Conservation (phyloP, 306 rosid species). For the Mimosa pudica region DNA sequence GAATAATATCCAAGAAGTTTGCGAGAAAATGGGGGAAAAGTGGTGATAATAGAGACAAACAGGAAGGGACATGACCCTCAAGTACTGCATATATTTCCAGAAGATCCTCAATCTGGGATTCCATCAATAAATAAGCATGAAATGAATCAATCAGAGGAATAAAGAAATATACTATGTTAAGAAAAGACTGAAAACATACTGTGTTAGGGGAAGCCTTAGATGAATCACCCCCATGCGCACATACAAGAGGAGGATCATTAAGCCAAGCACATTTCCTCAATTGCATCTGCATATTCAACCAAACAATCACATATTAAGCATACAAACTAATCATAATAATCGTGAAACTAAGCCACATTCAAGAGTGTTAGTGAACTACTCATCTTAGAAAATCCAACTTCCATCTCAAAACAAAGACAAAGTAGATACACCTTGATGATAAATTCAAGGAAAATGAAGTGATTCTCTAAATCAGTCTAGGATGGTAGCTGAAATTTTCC, state of each 20-base stretch:
- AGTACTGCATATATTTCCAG: background rate
- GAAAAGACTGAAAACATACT: constrained; percentile 54
- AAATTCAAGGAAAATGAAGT: background rate
- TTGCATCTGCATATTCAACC: constrained; percentile 51
- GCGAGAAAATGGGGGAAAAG: background rate
- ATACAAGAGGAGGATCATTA: constrained; percentile 70
- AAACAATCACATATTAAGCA: background rate
- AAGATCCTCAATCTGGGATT: background rate
- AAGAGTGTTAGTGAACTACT: background rate
- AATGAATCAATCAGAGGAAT: background rate
- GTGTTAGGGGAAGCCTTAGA: constrained; percentile 78
- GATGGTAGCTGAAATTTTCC: background rate
- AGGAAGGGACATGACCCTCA: background rate
- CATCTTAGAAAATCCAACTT: background rate
- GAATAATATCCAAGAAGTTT: background rate
- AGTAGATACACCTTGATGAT: background rate
- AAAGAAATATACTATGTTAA: constrained; percentile 61
- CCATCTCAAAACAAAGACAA: background rate
- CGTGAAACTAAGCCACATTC: background rate
- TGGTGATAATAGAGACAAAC: background rate
- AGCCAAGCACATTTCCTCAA: constrained; percentile 66
- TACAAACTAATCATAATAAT: background rate
- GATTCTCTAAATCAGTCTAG: background rate
- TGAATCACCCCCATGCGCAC: constrained; percentile 96
- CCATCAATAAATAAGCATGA: background rate